A percentile compares a stretch with the other conserved stretches of the same genome.
These are phyloP conservation scores for Amylostereum chailletii DNA, from an alignment of 1,284 basidiomycete genomes.

Conservation along the genomic window DNA sequence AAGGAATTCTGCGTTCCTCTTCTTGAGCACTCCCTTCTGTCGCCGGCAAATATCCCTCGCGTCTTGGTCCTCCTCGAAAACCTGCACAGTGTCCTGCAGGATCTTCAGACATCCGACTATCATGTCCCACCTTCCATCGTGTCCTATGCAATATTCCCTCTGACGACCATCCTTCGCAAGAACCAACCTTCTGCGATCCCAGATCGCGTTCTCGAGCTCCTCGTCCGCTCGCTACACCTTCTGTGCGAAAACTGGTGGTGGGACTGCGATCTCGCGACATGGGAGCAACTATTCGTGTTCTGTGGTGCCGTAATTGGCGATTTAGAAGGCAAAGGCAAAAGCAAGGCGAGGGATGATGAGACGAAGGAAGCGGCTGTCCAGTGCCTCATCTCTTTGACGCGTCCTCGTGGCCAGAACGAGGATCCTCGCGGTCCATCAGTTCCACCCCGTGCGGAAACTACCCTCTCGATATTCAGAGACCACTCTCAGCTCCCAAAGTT, in stretches of 20 bases:
- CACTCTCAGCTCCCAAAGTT: conserved; percentile 44
- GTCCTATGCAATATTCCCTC: conserved; percentile 80
- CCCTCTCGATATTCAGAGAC: conserved; percentile 32
- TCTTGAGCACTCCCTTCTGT: conserved; percentile 53
- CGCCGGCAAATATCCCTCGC: conserved; percentile 39
- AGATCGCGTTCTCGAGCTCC: conserved; percentile 70
- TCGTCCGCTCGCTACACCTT: conserved; percentile 52
- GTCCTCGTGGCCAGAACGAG: conserved; percentile 34
- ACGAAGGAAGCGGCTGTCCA: conserved; percentile 58
- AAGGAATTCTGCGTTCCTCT: conserved; percentile 76
- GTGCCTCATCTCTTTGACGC: conserved; percentile 51
- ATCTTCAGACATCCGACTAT: conserved; percentile 28
- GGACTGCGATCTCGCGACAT: conserved; percentile 50
- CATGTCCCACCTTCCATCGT: conserved; percentile 55
- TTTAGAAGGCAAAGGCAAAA: conserved; percentile 50
- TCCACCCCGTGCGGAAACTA: conserved; percentile 21
- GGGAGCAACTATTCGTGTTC: conserved; percentile 84
- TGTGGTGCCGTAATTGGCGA: conserved; percentile 61
- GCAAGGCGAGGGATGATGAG: conserved; percentile 63
- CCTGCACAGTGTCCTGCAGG: conserved; percentile 39
- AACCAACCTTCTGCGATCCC: conserved; percentile 62
- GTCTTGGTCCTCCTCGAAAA: conserved; percentile 45
- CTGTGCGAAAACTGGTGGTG: conserved; percentile 78
- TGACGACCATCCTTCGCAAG: conserved; percentile 74
- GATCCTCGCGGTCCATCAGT: conserved; percentile 18